These are phyloP conservation scores for Candida arabinofermentans DNA, from an alignment of 805 yeast species.

Conservation along the genomic window DNA sequence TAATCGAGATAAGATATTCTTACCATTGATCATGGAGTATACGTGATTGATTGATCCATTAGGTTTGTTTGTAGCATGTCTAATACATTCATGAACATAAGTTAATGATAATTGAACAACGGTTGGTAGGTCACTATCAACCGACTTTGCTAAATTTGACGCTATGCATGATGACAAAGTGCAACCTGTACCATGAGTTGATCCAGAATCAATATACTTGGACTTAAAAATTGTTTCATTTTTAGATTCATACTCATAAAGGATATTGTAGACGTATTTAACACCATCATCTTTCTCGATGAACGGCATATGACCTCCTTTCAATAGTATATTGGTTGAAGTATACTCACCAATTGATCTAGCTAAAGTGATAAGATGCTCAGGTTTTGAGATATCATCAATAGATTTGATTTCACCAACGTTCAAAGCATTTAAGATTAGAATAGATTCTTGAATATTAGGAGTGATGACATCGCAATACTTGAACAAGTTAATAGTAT, in stretches of 20 bases:
- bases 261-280: constrained; percentile 20
- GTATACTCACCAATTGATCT: constrained; percentile 33
- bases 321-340: constrained; percentile 58
- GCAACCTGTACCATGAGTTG: constrained; percentile 91
- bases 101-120: constrained; percentile 53
- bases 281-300: constrained; percentile 14
- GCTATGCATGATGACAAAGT: constrained; percentile 80
- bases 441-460: constrained; percentile 63
- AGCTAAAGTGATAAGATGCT: constrained; percentile 35
- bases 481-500: constrained; percentile 13
- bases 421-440: constrained; percentile 29
- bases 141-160: constrained; percentile 62
- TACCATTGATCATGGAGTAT: constrained; percentile 22
- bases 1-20: constrained; percentile 39
- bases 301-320: constrained; percentile 79
- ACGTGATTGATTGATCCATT: constrained; percentile 79
- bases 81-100: constrained; percentile 65
- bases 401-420: too few relatives aligned
- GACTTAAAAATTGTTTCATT: constrained; percentile 43
- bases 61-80: constrained; percentile 34
- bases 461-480: constrained; percentile 57
- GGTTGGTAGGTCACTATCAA: constrained; percentile 30
- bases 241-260: constrained; percentile 30
- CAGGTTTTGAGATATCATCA: constrained; percentile 25
- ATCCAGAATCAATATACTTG: constrained; percentile 40